phyloP scores from a whole-genome alignment of 176 grass and related monocot species.

The Urochloa ruziziensis region DNA sequence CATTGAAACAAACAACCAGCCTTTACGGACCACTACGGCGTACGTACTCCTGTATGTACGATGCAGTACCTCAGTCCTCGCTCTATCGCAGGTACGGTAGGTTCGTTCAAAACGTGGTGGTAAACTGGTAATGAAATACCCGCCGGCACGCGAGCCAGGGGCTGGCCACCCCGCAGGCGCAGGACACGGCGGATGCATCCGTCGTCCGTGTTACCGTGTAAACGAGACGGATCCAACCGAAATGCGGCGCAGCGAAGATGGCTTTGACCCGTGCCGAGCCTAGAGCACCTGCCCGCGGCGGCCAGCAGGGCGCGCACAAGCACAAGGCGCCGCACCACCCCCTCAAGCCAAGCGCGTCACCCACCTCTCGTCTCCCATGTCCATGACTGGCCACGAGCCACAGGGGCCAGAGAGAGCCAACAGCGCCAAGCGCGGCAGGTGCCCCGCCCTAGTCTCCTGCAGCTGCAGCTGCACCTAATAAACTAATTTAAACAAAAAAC shows the following conservation, averaged over 20 bases:
- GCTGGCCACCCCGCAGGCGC: no score
- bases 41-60: no score
- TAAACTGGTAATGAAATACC: no score
- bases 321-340: constrained; percentile 14
- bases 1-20: no score
- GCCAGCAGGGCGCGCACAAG: constrained; percentile 37
- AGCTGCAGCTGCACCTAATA: no score
- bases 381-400: neutral
- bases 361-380: neutral
- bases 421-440: constrained; percentile 33
- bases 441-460: neutral
- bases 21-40: no score
- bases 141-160: no score
- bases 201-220: neutral
- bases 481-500: no score
- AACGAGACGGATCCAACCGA: neutral
- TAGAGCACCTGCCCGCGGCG: constrained; percentile 17
- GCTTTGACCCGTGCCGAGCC: constrained; percentile 22
- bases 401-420: neutral
- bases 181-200: neutral
- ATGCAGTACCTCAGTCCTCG: no score
- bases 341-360: constrained; percentile 11
- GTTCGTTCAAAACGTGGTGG: no score
- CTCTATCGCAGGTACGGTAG: no score
- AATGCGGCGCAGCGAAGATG: neutral